Evolutionary conservation across 352 stramenopile species (phyloP).

Genomic region (Phytophthora sansomeana): DNA sequence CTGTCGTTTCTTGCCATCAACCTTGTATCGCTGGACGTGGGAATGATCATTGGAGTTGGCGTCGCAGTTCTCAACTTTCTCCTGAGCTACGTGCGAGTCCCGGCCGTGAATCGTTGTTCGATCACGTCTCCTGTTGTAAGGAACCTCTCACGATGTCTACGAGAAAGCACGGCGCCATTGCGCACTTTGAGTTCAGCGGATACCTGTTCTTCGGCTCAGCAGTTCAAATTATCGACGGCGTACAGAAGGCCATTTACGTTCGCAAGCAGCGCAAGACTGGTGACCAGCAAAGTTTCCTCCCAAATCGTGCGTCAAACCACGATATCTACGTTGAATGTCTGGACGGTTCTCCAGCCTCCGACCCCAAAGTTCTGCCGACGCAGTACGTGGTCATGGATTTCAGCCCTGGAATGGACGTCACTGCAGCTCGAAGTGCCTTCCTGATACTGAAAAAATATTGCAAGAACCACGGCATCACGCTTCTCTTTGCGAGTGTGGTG

Average conservation of each 20-base stretch:
- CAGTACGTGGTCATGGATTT: constrained; percentile 89
- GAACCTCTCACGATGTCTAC: constrained; percentile 51
- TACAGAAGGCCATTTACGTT: constrained; percentile 69
- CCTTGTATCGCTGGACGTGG: constrained; percentile 92
- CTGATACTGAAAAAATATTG: constrained; percentile 81
- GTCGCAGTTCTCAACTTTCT: constrained; percentile 86
- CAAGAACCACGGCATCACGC: constrained; percentile 54
- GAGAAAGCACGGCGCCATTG: constrained; percentile 60
- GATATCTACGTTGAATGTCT: constrained; percentile 63
- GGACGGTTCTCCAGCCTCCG: constrained; percentile 51
- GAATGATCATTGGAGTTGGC: constrained; percentile 93
- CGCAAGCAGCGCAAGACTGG: constrained; percentile 24
- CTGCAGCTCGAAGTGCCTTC: constrained; percentile 70
- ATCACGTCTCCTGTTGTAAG: constrained; percentile 34
- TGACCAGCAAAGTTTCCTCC: constrained; percentile 30
- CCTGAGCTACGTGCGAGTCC: constrained; percentile 71
- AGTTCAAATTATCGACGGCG: constrained; percentile 74
- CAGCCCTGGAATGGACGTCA: constrained; percentile 82
- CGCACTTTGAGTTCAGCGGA: constrained; percentile 75
- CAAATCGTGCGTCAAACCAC: constrained; percentile 37
- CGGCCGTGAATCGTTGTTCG: constrained; percentile 55
- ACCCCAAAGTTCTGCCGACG: constrained; percentile 50
- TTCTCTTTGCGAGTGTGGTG: constrained; percentile 62
- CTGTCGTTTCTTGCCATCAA: too few species aligned
- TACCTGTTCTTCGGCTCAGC: too few species aligned